Percentiles rank a stretch among this genome's conserved stretches.
Conservation (phyloP, 164 flowering plant genomes). For the Umbilicus rupestris region DNA sequence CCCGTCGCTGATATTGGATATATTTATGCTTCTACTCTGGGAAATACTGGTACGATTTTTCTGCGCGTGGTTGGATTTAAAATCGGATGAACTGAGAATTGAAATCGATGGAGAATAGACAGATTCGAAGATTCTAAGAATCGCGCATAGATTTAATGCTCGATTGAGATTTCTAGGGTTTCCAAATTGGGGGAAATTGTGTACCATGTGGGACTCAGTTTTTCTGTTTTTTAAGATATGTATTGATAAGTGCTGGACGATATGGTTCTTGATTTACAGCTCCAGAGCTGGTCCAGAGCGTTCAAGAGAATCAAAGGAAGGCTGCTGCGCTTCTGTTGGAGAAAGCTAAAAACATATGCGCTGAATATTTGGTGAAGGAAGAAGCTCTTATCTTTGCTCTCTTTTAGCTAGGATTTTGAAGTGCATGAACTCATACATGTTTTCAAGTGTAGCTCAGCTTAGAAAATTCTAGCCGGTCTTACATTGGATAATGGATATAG, state of each 20-base stretch:
- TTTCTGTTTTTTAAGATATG: too few species aligned
- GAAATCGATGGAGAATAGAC: background rate
- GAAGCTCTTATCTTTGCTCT: background rate
- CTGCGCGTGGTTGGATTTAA: background rate
- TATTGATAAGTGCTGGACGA: too few species aligned
- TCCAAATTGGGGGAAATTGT: background rate
- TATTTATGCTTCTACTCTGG: conserved; percentile 32
- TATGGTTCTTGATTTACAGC: conserved; percentile 18
- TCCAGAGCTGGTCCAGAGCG: conserved; percentile 29
- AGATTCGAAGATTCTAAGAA: background rate
- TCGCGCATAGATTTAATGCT: too few species aligned
- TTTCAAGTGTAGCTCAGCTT: background rate
- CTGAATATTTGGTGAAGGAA: conserved; percentile 41
- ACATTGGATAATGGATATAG: too few species aligned
- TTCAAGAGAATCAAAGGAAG: conserved; percentile 41
- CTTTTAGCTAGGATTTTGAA: background rate
- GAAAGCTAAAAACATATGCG: conserved; percentile 44
- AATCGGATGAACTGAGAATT: background rate
- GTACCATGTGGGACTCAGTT: too few species aligned
- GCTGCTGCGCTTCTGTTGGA: conserved; percentile 29
- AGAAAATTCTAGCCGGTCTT: too few species aligned
- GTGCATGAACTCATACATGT: too few species aligned
- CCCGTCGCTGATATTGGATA: conserved; percentile 17
- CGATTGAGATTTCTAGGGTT: background rate
- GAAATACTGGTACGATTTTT: conserved; percentile 28